Evolutionary conservation across 768 basidiomycete species (phyloP).

Genomic region (Pleurotus ostreatus): DNA sequence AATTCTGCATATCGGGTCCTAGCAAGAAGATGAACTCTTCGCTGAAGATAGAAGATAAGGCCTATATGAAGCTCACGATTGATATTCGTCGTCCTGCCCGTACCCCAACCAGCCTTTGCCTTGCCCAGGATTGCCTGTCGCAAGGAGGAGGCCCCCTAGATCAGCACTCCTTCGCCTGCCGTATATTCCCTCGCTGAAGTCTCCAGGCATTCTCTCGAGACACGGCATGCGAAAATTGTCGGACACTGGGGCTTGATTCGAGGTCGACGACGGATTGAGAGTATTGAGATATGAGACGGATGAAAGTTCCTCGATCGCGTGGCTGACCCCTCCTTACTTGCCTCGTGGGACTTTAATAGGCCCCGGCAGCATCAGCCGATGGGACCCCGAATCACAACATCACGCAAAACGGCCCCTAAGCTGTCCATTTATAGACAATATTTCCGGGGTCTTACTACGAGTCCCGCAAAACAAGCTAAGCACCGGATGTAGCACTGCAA

Average conservation of each 20-base stretch:
- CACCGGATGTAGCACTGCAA: too few species aligned
- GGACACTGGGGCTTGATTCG: background rate
- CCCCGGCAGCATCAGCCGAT: background rate
- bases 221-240: background rate
- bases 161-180: slow-evolving; percentile 76
- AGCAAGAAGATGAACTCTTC: slow-evolving; percentile 13
- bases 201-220: slow-evolving; percentile 9
- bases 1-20: slow-evolving; percentile 75
- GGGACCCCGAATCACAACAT: background rate
- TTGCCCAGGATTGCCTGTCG: slow-evolving; percentile 55
- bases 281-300: slow-evolving; percentile 12
- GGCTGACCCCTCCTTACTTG: slow-evolving; percentile 14
- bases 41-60: background rate
- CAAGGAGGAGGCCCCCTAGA: slow-evolving; percentile 83
- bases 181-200: slow-evolving; percentile 12
- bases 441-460: too few species aligned
- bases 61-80: background rate
- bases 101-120: slow-evolving; percentile 67
- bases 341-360: background rate
- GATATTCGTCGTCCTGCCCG: slow-evolving; percentile 31
- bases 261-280: slow-evolving; percentile 9
- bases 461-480: too few species aligned
- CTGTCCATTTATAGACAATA: too few species aligned
- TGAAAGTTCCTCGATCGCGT: slow-evolving; percentile 33
- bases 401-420: background rate